These are phyloP conservation scores for Xylaria scruposa DNA, from an alignment of 495 filamentous ascomycete genomes.

Conservation along the genomic window DNA sequence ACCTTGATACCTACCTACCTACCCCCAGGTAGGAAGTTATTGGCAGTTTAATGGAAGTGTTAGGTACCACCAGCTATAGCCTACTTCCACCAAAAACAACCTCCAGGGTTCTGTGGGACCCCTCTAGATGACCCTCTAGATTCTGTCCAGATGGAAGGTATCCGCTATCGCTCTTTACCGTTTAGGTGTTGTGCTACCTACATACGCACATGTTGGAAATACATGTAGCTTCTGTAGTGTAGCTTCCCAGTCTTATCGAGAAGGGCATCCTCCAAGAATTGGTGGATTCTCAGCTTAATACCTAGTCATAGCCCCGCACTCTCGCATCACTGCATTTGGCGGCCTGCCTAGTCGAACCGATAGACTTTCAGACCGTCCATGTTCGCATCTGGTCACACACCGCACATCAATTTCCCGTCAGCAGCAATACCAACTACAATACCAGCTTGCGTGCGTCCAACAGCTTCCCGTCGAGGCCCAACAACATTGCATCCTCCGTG, in stretches of 20 bases:
- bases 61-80: not conserved
- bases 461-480: not conserved
- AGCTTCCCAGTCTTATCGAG: constrained; percentile 1
- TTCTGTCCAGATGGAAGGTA: not conserved
- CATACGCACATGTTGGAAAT: not conserved
- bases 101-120: not conserved
- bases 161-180: constrained; percentile 9
- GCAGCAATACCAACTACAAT: not conserved
- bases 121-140: not conserved
- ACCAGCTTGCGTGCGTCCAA: not conserved
- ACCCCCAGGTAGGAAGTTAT: not conserved
- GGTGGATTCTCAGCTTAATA: not conserved
- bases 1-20: too few relatives aligned
- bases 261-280: constrained; percentile 2
- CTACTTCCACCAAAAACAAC: constrained; percentile 9
- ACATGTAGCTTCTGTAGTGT: not conserved
- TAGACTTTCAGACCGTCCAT: not conserved
- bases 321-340: constrained; percentile 11
- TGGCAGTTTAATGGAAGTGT: not conserved
- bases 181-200: not conserved
- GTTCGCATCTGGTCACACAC: not conserved
- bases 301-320: constrained; percentile 20
- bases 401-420: not conserved
- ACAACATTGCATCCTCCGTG: not conserved
- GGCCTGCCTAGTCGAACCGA: not conserved